Evolutionary conservation across 208 protist species (phyloP).

Genomic region (Crithidia brevicula): DNA sequence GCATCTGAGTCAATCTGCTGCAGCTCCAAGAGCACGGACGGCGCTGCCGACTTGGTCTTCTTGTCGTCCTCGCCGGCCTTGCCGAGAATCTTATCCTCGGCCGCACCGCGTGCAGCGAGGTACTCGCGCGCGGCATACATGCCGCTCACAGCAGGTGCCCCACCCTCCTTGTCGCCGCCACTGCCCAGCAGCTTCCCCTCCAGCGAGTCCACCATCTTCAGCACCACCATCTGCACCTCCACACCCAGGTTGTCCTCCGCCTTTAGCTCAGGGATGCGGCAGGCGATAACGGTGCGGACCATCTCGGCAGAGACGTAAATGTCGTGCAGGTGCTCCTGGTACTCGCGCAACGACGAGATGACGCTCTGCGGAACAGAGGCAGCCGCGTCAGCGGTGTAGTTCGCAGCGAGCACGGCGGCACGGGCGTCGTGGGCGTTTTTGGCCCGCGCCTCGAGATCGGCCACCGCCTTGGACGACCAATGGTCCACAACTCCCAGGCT

Average conservation of each 20-base stretch:
- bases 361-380: constrained; percentile 35
- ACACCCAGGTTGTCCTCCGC: constrained; percentile 90
- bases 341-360: constrained; percentile 46
- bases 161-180: constrained; percentile 51
- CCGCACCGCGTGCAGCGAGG: constrained; percentile 46
- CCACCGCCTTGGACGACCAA: constrained; percentile 49
- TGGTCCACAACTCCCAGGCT: constrained; percentile 50
- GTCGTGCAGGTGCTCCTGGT: constrained; percentile 44
- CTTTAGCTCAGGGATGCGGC: constrained; percentile 84
- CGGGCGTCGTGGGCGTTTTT: constrained; percentile 28
- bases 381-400: constrained; percentile 25
- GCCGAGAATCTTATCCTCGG: constrained; percentile 80
- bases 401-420: constrained; percentile 13
- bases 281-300: constrained; percentile 68
- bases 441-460: constrained; percentile 32
- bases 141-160: constrained; percentile 20
- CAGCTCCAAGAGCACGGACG: constrained; percentile 62
- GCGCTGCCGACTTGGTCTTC: constrained; percentile 43
- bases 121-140: constrained; percentile 66
- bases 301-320: constrained; percentile 56
- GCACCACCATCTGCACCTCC: constrained; percentile 71
- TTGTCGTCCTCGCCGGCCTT: constrained; percentile 37
- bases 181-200: constrained; percentile 41
- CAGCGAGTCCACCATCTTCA: constrained; percentile 67
- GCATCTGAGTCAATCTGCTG: constrained; percentile 71